Conservation (phyloP, 164 flowering plant genomes). For the Liriodendron chinense region DNA sequence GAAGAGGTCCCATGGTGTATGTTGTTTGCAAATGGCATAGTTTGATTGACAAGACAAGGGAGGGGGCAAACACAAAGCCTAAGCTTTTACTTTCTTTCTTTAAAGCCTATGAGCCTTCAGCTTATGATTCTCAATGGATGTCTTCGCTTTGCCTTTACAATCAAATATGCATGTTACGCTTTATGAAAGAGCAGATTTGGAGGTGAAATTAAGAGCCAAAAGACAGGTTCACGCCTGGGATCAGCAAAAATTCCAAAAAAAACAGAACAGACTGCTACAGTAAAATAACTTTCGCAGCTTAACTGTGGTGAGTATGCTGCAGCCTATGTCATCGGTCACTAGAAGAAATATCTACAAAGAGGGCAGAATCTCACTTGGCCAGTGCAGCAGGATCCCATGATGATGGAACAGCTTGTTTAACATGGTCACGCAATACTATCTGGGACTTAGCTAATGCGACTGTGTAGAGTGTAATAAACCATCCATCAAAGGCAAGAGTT, state of each 20-base stretch:
- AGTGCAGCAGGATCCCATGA: slow-evolving; percentile 96
- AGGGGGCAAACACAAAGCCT: too few relatives aligned
- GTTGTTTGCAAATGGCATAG: too few relatives aligned
- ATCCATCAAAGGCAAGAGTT: slow-evolving; percentile 94
- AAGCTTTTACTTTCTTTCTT: too few relatives aligned
- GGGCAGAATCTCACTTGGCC: slow-evolving; percentile 54
- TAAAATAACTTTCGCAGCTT: neutral
- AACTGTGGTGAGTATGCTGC: neutral
- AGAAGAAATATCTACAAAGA: neutral
- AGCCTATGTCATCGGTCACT: neutral
- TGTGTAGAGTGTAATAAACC: slow-evolving; percentile 75
- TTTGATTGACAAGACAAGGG: too few relatives aligned
- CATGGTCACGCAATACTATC: slow-evolving; percentile 70
- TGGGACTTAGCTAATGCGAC: slow-evolving; percentile 87
- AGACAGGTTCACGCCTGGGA: neutral
- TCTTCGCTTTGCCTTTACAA: too few relatives aligned
- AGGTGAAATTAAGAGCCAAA: neutral
- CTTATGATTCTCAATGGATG: too few relatives aligned
- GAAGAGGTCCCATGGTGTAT: too few relatives aligned
- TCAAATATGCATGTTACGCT: too few relatives aligned
- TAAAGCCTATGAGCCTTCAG: too few relatives aligned
- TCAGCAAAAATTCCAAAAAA: neutral
- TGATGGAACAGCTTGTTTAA: slow-evolving; percentile 86
- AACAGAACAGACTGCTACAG: neutral
- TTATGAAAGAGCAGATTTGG: neutral